phyloP scores from a whole-genome alignment of 441 rosid genomes.

The Gossypium davidsonii region DNA sequence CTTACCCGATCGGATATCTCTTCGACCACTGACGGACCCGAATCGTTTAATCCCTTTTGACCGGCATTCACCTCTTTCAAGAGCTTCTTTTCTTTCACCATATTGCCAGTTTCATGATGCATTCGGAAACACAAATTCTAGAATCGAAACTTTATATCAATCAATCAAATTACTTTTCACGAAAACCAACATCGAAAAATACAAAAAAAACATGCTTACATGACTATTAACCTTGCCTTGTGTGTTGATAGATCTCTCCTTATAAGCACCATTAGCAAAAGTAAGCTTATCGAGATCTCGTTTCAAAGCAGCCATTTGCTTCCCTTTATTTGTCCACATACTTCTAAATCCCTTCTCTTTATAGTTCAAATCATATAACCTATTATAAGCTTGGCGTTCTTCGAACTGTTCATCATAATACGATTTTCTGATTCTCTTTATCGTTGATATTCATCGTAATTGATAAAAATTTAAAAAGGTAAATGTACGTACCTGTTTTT shows the following conservation, averaged over 20 bases:
- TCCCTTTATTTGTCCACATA: background rate
- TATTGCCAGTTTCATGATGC: constrained; percentile 6
- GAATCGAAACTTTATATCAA: background rate
- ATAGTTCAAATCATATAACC: background rate
- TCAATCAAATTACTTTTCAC: background rate
- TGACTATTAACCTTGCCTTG: background rate
- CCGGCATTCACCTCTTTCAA: constrained; percentile 4
- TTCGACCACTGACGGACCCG: background rate
- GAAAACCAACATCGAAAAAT: background rate
- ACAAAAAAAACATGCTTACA: background rate
- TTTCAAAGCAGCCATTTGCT: background rate
- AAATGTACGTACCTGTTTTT: background rate
- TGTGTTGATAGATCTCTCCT: background rate
- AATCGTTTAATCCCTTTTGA: background rate
- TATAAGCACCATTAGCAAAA: background rate
- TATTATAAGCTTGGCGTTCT: background rate
- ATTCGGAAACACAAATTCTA: background rate
- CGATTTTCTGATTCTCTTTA: background rate
- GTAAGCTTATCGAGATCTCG: background rate
- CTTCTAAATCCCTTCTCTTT: background rate
- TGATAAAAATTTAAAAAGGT: background rate
- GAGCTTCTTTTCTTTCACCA: background rate
- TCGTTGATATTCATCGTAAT: background rate
- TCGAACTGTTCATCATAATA: background rate
- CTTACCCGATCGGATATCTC: background rate